Conservation (phyloP, 805 yeast genomes). For the Myxozyma neglecta region DNA sequence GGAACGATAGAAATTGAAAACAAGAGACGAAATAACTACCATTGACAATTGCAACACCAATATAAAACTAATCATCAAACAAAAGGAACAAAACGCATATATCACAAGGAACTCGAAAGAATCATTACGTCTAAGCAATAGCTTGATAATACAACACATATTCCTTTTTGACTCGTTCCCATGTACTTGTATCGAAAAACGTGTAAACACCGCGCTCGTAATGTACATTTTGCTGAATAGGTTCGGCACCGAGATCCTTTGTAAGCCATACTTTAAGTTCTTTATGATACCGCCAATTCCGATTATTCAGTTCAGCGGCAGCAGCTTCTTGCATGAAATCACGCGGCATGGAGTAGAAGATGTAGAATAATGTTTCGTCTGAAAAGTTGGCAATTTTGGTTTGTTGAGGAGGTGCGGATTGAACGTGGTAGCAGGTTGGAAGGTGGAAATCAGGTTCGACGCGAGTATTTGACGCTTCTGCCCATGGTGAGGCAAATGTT, state of each 20-base stretch:
- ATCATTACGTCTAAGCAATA: constrained; percentile 46
- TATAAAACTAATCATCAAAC: neutral
- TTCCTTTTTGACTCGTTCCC: constrained; percentile 86
- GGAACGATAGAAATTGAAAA: no score
- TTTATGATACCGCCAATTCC: constrained; percentile 97
- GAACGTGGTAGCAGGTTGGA: constrained; percentile 57
- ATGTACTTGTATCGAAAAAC: constrained; percentile 90
- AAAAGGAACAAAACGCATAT: neutral
- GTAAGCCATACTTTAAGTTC: constrained; percentile 96
- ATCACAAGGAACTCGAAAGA: neutral
- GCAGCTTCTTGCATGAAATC: constrained; percentile 92
- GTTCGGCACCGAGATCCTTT: constrained; percentile 86
- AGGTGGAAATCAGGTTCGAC: constrained; percentile 79
- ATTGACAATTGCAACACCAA: neutral
- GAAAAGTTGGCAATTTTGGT: constrained; percentile 55
- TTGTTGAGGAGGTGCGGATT: constrained; percentile 47
- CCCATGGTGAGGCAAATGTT: constrained; percentile 90
- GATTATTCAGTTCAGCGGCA: constrained; percentile 81
- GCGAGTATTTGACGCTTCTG: constrained; percentile 83
- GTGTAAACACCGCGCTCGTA: constrained; percentile 92
- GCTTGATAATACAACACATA: constrained; percentile 61
- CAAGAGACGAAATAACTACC: neutral
- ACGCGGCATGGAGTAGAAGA: constrained; percentile 89
- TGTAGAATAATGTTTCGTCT: constrained; percentile 90
- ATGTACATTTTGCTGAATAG: constrained; percentile 73